Evolutionary conservation across 345 rosid species (phyloP).

Genomic region (Angophora floribunda): DNA sequence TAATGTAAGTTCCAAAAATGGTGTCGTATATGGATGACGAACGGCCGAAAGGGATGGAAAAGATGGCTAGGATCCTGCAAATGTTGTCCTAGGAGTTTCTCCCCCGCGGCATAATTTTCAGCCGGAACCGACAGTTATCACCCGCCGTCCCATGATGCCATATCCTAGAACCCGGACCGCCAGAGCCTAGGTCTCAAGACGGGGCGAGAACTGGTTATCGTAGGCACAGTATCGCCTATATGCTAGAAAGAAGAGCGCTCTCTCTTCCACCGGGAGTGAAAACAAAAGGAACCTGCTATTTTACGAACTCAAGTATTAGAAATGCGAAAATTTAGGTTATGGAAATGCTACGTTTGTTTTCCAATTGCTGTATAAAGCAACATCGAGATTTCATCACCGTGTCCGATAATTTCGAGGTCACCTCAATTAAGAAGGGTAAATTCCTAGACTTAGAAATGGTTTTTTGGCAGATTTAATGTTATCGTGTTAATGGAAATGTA

Average conservation of each 20-base stretch:
- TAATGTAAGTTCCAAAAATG: neutral
- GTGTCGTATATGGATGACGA: neutral
- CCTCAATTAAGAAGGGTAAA: neutral
- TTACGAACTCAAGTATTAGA: neutral
- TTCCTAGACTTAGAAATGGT: neutral
- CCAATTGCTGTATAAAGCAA: neutral
- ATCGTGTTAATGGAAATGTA: too few species aligned
- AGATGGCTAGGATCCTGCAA: neutral
- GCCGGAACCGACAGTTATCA: neutral
- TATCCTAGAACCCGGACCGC: accelerated
- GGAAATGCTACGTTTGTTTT: neutral
- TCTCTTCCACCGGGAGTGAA: neutral
- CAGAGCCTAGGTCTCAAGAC: neutral
- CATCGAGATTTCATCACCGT: neutral
- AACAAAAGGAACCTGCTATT: neutral
- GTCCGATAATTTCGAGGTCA: neutral
- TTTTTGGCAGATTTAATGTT: too few species aligned
- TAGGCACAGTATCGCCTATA: accelerated
- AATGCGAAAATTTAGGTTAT: neutral
- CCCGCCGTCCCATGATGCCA: neutral
- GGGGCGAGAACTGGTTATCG: neutral
- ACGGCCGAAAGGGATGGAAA: neutral
- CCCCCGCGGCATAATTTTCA: neutral
- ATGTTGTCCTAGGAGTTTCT: neutral
- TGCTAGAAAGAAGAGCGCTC: neutral